phyloP scores from a whole-genome alignment of 2,329 filamentous ascomycete genomes.

The Escovopsis weberi region DNA sequence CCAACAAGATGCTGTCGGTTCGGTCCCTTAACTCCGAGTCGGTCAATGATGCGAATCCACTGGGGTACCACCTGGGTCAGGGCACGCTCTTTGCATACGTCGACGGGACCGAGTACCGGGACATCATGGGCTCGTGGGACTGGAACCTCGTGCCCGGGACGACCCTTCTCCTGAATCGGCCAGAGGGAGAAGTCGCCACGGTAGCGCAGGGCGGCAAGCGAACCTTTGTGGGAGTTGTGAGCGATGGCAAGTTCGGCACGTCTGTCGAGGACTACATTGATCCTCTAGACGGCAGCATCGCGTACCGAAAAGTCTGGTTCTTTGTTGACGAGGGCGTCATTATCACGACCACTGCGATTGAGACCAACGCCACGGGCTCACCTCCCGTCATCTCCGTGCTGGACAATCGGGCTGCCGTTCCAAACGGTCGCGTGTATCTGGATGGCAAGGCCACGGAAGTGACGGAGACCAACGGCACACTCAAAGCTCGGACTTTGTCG shows the following conservation, averaged over 20 bases:
- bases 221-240: conserved; percentile 12
- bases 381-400: conserved; percentile 8
- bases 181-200: conserved; percentile 1
- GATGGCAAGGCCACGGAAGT: conserved; percentile 2
- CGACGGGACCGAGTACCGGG: conserved; percentile 12
- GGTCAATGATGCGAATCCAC: conserved; percentile 11
- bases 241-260: conserved; percentile 9
- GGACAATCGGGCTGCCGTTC: conserved; percentile 9
- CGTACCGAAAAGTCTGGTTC: conserved; percentile 12
- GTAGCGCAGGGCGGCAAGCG: conserved; percentile 6
- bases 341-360: conserved; percentile 7
- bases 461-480: background rate
- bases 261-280: conserved; percentile 10
- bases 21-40: conserved; percentile 9
- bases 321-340: conserved; percentile 10
- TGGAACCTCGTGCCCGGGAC: conserved; percentile 13
- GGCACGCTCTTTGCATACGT: conserved; percentile 12
- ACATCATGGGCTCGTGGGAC: conserved; percentile 12
- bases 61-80: conserved; percentile 12
- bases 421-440: conserved; percentile 4
- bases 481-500: conserved; percentile 5
- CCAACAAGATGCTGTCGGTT: conserved; percentile 11
- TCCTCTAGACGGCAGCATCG: conserved; percentile 7
- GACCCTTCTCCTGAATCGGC: conserved; percentile 9
- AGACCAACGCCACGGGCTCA: background rate